Percentiles rank a stretch among this genome's conserved stretches.
These are phyloP conservation scores for Lonicera japonica DNA, from an alignment of 129 eudicot genomes.

Conservation along the genomic window DNA sequence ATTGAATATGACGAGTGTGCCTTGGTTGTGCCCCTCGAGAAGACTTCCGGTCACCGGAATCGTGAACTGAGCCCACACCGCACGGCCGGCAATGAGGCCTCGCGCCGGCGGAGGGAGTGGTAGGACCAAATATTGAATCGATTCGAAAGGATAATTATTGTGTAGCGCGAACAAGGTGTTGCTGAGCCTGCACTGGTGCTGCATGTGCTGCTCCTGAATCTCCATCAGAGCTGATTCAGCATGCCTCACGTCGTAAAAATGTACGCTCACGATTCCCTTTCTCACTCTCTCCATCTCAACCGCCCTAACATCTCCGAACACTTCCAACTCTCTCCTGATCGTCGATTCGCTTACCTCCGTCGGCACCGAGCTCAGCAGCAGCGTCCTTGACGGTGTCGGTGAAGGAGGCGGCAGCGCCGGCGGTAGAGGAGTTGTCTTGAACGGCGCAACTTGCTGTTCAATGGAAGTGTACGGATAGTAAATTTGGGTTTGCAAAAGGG, in stretches of 20 bases:
- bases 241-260: conserved; percentile 74
- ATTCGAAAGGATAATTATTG: neutral
- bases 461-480: conserved; percentile 16
- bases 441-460: neutral
- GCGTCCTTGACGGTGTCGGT: conserved; percentile 42
- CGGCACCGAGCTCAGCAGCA: conserved; percentile 55
- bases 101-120: conserved; percentile 51
- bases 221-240: conserved; percentile 54
- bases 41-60: conserved; percentile 35
- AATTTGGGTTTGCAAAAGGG: conserved; percentile 16
- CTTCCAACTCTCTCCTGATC: conserved; percentile 60
- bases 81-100: conserved; percentile 60
- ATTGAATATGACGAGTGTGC: conserved; percentile 59
- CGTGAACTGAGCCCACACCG: conserved; percentile 80
- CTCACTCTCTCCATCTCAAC: conserved; percentile 78
- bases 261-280: conserved; percentile 64
- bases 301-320: conserved; percentile 83
- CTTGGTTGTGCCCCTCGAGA: conserved; percentile 77
- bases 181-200: conserved; percentile 61
- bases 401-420: conserved; percentile 41
- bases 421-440: neutral
- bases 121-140: conserved; percentile 9
- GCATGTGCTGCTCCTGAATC: conserved; percentile 81
- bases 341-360: conserved; percentile 61
- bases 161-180: conserved; percentile 16